phyloP scores from a whole-genome alignment of 768 basidiomycete genomes.

The Leccinum uliginosum region DNA sequence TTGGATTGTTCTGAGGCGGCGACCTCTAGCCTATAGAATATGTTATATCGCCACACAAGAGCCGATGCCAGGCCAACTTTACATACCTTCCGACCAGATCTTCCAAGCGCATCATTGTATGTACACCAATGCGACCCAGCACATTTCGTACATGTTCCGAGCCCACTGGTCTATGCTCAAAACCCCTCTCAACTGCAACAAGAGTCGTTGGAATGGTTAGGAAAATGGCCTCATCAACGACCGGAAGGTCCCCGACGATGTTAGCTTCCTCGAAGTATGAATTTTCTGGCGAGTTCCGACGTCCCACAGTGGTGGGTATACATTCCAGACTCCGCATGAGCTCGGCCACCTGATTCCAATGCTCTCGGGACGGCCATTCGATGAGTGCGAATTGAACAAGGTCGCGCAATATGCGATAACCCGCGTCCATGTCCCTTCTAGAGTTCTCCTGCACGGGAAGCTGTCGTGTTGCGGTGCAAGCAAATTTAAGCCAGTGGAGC shows the following conservation, averaged over 20 bases:
- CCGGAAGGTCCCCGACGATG: conserved; percentile 45
- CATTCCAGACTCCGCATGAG: conserved; percentile 51
- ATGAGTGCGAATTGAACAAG: conserved; percentile 75
- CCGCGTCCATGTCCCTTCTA: conserved; percentile 30
- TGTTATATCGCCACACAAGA: neutral
- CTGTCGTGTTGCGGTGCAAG: conserved; percentile 39
- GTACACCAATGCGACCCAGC: neutral
- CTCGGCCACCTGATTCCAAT: conserved; percentile 55
- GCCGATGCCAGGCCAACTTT: conserved; percentile 44
- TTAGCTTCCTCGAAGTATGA: conserved; percentile 84
- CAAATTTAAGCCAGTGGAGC: conserved; percentile 64
- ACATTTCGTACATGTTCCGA: conserved; percentile 2
- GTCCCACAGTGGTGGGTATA: conserved; percentile 71
- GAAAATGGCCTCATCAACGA: conserved; percentile 2
- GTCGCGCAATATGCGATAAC: conserved; percentile 57
- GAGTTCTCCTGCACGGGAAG: neutral
- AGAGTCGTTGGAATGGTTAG: neutral
- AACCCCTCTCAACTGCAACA: neutral
- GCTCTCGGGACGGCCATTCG: conserved; percentile 38
- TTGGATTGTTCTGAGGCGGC: conserved; percentile 13
- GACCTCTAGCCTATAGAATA: conserved; percentile 5
- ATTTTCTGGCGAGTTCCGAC: conserved; percentile 56
- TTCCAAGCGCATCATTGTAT: conserved; percentile 36
- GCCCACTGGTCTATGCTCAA: neutral
- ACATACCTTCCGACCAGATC: conserved; percentile 12